These are phyloP conservation scores for Yarrowia yakushimensis DNA, from an alignment of 805 yeast species.

Conservation along the genomic window DNA sequence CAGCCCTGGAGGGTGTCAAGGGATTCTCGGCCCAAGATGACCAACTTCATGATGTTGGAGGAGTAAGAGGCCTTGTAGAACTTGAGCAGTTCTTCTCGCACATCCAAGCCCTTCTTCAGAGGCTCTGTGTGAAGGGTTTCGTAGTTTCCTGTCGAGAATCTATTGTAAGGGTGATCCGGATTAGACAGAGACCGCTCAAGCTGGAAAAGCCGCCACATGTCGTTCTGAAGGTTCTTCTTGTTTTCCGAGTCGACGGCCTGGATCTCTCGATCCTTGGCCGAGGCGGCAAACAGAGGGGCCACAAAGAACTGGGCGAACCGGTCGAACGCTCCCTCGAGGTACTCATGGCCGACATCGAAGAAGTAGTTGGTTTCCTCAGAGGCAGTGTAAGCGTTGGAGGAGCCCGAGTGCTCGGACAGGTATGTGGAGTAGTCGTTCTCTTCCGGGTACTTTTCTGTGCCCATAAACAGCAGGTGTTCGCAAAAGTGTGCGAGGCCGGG, in stretches of 20 bases:
- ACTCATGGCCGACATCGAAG: slow-evolving; percentile 75
- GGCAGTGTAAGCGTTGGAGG: slow-evolving; percentile 89
- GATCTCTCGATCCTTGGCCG: slow-evolving; percentile 87
- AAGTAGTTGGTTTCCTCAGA: slow-evolving; percentile 85
- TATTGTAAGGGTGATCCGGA: slow-evolving; percentile 74
- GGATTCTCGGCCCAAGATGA: slow-evolving; percentile 76
- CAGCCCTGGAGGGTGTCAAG: slow-evolving; percentile 67
- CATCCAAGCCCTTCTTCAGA: slow-evolving; percentile 55
- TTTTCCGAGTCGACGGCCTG: slow-evolving; percentile 95
- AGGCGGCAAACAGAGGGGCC: slow-evolving; percentile 65
- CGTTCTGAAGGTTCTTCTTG: slow-evolving; percentile 88
- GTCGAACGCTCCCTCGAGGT: slow-evolving; percentile 83
- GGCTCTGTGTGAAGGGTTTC: slow-evolving; percentile 72
- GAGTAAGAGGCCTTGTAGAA: slow-evolving; percentile 74
- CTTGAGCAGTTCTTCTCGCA: slow-evolving; percentile 73
- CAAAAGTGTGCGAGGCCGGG: slow-evolving; percentile 89
- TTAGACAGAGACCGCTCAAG: slow-evolving; percentile 72
- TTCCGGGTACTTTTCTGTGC: slow-evolving; percentile 68
- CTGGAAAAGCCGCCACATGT: slow-evolving; percentile 84
- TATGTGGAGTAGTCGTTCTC: slow-evolving; percentile 73
- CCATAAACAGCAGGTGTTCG: slow-evolving; percentile 81
- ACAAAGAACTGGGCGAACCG: slow-evolving; percentile 92
- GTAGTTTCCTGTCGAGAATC: slow-evolving; percentile 86
- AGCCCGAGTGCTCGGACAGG: slow-evolving; percentile 80
- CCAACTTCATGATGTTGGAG: slow-evolving; percentile 83